phyloP scores from a whole-genome alignment of 768 basidiomycete species.

The Phylloporus arenicola region DNA sequence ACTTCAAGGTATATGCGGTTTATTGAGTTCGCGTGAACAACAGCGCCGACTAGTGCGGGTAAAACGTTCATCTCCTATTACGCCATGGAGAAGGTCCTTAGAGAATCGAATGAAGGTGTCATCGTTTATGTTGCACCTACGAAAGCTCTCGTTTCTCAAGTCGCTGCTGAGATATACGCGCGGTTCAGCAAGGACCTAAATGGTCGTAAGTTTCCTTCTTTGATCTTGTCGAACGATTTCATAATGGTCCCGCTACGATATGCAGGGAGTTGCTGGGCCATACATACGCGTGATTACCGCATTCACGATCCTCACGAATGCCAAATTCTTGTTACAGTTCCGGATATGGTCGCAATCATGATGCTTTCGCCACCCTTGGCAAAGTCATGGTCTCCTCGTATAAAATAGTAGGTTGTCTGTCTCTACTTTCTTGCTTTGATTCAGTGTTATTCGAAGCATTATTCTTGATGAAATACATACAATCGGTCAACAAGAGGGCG shows the following conservation, averaged over 20 bases:
- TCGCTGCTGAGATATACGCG: conserved; percentile 70
- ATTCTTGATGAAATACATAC: conserved; percentile 55
- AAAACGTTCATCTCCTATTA: conserved; percentile 78
- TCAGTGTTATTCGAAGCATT: conserved; percentile 39
- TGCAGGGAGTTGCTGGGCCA: conserved; percentile 56
- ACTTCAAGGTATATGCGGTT: not conserved
- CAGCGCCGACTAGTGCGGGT: conserved; percentile 67
- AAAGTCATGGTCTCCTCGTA: conserved; percentile 52
- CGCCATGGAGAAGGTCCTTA: conserved; percentile 66
- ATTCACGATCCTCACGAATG: conserved; percentile 60
- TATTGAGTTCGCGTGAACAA: not conserved
- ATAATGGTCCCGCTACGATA: not conserved
- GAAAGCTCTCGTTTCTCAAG: conserved; percentile 67
- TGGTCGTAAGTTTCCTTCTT: conserved; percentile 33
- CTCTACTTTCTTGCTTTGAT: not conserved
- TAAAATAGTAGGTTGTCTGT: conserved; percentile 44
- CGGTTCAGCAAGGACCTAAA: conserved; percentile 55
- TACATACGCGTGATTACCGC: conserved; percentile 61
- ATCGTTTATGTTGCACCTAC: conserved; percentile 73
- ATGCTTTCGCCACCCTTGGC: conserved; percentile 64
- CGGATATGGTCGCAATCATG: conserved; percentile 65
- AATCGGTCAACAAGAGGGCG: conserved; percentile 65
- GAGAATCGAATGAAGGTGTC: conserved; percentile 59
- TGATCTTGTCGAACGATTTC: not conserved
- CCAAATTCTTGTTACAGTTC: conserved; percentile 71